These are phyloP conservation scores for Thoreauomyces humboldtii DNA, from an alignment of 192 early-diverging fungal species.

Conservation along the genomic window DNA sequence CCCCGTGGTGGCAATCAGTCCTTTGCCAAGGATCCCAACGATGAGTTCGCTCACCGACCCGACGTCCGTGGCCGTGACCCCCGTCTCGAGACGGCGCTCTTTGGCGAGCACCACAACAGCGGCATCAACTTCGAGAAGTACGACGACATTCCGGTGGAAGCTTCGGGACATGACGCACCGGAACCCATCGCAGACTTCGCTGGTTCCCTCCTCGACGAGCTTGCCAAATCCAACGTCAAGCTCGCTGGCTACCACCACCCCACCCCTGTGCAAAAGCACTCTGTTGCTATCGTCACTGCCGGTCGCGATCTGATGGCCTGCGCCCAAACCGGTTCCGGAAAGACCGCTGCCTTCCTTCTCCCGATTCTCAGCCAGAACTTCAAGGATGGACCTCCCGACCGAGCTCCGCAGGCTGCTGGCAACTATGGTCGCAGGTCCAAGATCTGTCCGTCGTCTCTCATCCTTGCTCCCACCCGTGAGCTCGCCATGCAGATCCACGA, in stretches of 20 bases:
- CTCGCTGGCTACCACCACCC: constrained; percentile 83
- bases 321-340: constrained; percentile 88
- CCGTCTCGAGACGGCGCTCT: constrained; percentile 78
- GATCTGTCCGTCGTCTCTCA: constrained; percentile 70
- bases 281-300: constrained; percentile 48
- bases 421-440: constrained; percentile 39
- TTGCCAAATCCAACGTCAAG: constrained; percentile 87
- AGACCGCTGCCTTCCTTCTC: constrained; percentile 97
- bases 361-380: constrained; percentile 93
- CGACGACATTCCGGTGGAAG: constrained; percentile 97
- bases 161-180: constrained; percentile 55
- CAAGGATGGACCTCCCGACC: constrained; percentile 64
- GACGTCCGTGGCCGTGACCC: constrained; percentile 74
- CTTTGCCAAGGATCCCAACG: constrained; percentile 48
- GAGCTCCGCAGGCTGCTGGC: constrained; percentile 30
- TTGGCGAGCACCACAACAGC: constrained; percentile 72
- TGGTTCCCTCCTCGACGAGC: constrained; percentile 72
- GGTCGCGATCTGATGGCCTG: constrained; percentile 98
- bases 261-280: constrained; percentile 84
- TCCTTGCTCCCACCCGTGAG: constrained; percentile 94
- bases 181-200: constrained; percentile 62
- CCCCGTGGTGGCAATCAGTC: not conserved
- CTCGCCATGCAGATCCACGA: constrained; percentile 93
- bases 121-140: constrained; percentile 99
- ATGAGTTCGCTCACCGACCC: constrained; percentile 70